A percentile compares a stretch with the other conserved stretches of the same genome.
Conservation (phyloP, 345 rosid genomes). For the Adansonia digitata region DNA sequence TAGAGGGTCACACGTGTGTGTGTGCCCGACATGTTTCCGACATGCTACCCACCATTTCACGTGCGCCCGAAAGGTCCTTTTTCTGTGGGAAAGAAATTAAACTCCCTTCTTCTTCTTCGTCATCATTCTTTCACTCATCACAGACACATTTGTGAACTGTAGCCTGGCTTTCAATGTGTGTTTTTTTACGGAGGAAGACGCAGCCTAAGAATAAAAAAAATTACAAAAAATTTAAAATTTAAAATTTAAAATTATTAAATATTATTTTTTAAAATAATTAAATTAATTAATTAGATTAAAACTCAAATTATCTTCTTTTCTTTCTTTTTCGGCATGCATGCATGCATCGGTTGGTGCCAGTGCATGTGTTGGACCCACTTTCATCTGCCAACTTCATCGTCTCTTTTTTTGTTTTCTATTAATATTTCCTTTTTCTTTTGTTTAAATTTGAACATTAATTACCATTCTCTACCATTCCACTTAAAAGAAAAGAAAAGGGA, state of each 20-base stretch:
- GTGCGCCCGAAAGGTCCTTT: slow-evolving; percentile 20
- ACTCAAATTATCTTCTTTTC: too few species aligned
- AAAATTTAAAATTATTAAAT: too few species aligned
- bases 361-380: not conserved
- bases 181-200: too few species aligned
- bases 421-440: not conserved
- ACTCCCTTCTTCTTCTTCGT: not conserved
- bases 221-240: too few species aligned
- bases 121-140: not conserved
- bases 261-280: too few species aligned
- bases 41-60: slow-evolving; percentile 32
- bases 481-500: too few species aligned
- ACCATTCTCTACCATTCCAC: not conserved
- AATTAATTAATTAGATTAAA: too few species aligned
- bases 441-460: not conserved
- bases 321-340: not conserved
- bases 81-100: not conserved
- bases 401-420: not conserved
- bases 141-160: not conserved
- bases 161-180: not conserved
- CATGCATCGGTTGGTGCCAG: not conserved
- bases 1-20: slow-evolving; percentile 38
- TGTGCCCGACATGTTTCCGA: slow-evolving; percentile 24
- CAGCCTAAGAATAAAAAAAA: too few species aligned
- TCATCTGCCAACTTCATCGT: not conserved